Base-by-base conservation (phyloP, 2,329 filamentous ascomycete species). In the Exophiala spinifera region DNA sequence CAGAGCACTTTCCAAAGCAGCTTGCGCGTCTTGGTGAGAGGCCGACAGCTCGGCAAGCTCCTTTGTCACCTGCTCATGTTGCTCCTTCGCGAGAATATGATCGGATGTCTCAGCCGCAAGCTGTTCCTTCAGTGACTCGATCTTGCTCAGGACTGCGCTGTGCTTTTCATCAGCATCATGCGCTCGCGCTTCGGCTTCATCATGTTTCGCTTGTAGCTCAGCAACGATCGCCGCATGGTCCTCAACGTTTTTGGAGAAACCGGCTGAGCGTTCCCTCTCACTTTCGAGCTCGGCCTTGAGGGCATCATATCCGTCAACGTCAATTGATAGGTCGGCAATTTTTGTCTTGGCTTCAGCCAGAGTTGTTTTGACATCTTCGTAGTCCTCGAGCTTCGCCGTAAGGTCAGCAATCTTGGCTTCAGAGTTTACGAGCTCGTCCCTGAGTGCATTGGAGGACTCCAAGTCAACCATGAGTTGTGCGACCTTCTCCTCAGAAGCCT, bases 391-490 rank as follows among this genome's bases (percentile, higher is more conserved):
- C 17, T 57, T 45, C 17, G 25, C 43, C n/a, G 54, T 49, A 20
- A 60, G 39, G 36, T 54, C 46, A 14, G 46, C 37, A 17, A 58
- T 43, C 21, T 45, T 37, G 28, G 46, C 19, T 17, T 51, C 39
- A 23, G 55, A 55, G 4, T 21, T 39, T 40, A 52, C 54, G 6
- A 60, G 51, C 20, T 57, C 57, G 46, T 55, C 25, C 19, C 51
- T 56, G 45, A 40, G 46, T 10, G 48, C 48, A 7, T 49, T 46
- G 43, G 50, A 52, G 2, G 40, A 34, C 20, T 34, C 58, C 13
- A 61, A 46, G 4, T 59, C 52, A 13, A 51, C 15, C n/a, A 43
- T 28, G 15, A 61, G 59, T 34, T 59, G 46, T 19, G 50, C 56
- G 23, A 55, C 31, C 23, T 51, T 53, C 20, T 37, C 53, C 46